Base-by-base conservation (phyloP, 306 rosid species). In the Citrullus mucosospermus region DNA sequence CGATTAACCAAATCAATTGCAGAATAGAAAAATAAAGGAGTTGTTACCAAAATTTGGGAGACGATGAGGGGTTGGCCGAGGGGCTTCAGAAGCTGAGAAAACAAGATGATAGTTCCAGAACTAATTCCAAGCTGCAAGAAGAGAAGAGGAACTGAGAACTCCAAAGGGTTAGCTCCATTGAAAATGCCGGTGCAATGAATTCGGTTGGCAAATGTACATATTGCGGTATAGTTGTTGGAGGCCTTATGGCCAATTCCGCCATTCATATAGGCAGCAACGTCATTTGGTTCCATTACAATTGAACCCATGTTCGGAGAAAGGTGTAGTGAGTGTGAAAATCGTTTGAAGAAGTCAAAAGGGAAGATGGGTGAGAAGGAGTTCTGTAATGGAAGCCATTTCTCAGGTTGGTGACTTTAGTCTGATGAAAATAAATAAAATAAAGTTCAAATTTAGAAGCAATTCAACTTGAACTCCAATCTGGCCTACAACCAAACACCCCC, bases 31-130 rank as follows among this genome's bases (percentile, higher is more conserved):
- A 39, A 46, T 0, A 46, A 4, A 74, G 6, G 48, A 32, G 43
- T 2, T 73, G 6, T 36, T 82, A 82, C 85, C 6, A 84, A 28
- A 58, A 75, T 75, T 75, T 82, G 89, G 0, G 85, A 70, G 56
- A 81, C 81, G 50, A 81, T 28, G 44, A 76, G 43, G 71, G 83
- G 83, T 53, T 61, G 83, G 30, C 60, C 53, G 72, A 83, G 80
- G 25, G 80, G 85, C 87, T 58, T 83, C 60, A 86, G 87, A 25
- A 81, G 70, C 39, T 13, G n/a, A 20, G 32, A 62, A 46, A 72
- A 63, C 5, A 86, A 18, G 66, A 83, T n/a, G 0, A 79, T 79
- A 60, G 66, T 22, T 14, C 36, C 68, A 15, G 85, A 6, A 38
- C 76, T 44, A 51, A 86, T 34, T 44, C 77, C 39, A 22, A 81